Conservation (phyloP, 495 filamentous ascomycete genomes). For the Astrothelium macrocarpum region DNA sequence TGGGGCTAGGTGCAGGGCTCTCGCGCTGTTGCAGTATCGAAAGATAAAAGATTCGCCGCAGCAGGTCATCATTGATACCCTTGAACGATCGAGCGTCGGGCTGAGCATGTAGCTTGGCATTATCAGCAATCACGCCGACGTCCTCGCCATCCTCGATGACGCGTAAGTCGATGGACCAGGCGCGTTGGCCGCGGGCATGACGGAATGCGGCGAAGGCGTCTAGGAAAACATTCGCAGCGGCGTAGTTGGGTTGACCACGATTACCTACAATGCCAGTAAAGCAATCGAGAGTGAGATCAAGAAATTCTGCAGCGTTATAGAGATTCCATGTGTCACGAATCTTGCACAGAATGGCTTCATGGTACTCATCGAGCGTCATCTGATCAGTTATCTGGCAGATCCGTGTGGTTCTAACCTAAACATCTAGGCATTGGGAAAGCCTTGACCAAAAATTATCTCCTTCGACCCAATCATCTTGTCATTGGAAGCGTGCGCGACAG, state of each 20-base stretch:
- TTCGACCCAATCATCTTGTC: constrained; percentile 7
- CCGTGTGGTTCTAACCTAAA: background rate
- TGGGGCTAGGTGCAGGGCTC: background rate
- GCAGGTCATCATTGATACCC: constrained; percentile 13
- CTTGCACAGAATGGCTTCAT: constrained; percentile 6
- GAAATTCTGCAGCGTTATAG: background rate
- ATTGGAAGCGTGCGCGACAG: constrained; percentile 6
- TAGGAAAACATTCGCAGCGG: too few species aligned
- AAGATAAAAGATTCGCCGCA: constrained; percentile 5
- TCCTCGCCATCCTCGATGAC: constrained; percentile 18
- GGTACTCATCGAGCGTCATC: background rate
- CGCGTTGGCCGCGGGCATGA: too few species aligned
- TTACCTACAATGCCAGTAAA: too few species aligned
- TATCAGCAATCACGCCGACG: constrained; percentile 16
- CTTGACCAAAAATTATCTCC: constrained; percentile 2
- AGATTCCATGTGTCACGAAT: constrained; percentile 11
- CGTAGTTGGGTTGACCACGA: too few species aligned
- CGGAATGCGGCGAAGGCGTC: too few species aligned
- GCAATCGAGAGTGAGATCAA: background rate
- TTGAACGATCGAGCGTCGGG: background rate
- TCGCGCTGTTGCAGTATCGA: constrained; percentile 10
- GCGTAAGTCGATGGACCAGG: constrained; percentile 13
- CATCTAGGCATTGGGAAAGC: constrained; percentile 10
- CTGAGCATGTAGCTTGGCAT: background rate
- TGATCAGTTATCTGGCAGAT: too few species aligned